Evolutionary conservation across 768 basidiomycete genomes (phyloP), one percentile per base, ranked within the genome.

Genomic region (Lactifluus rugatus): DNA sequence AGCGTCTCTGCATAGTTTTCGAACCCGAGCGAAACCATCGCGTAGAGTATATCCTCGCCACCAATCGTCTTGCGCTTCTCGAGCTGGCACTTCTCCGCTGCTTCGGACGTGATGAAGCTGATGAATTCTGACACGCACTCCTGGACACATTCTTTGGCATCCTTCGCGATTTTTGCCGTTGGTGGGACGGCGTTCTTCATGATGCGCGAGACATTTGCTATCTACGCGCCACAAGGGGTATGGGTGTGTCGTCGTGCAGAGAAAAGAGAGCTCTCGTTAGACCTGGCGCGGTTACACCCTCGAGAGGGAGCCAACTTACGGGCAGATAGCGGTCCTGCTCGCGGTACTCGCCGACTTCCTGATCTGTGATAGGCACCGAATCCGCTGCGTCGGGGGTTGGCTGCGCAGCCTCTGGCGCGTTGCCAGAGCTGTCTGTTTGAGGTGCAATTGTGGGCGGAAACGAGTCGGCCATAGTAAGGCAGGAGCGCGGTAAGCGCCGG

Each of bases 51-150:
- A 70, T 98, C 95, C 76, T 98, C 94, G 25, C 95, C 95, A 13
- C 92, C 93, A 45, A 97, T 93, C 58, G 95, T 98, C 77, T 98
- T 98, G 61, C 95, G 81, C 73, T 98, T 98, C 76, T 97, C 94
- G 65, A 88, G 76, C 68, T 88, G 81, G 64, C 93, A 94, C 67
- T 92, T 92, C 72, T 97, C 95, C 16, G 91, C 92, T 5, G 95
- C 95, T 71, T 98, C 95, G 45, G 86, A 89, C 28, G 94, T 96
- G 74, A 98, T 93, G 79, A 98, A 98, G 65, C 84, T 85, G 71
- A 98, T 97, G 77, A 96, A 98, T 74, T 98, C 95, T 44, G 89
- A 93, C 56, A 96, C 92, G 72, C 94, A 96, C 73, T 97, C 95
- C 70, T 98, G 95, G 44, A 97, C 92, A 72, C 91, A 93, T 73